Percentiles rank a stretch among this genome's conserved stretches.
Evolutionary conservation across 805 yeast species (phyloP).

Genomic region (Zygosaccharomyces gambellarensis): DNA sequence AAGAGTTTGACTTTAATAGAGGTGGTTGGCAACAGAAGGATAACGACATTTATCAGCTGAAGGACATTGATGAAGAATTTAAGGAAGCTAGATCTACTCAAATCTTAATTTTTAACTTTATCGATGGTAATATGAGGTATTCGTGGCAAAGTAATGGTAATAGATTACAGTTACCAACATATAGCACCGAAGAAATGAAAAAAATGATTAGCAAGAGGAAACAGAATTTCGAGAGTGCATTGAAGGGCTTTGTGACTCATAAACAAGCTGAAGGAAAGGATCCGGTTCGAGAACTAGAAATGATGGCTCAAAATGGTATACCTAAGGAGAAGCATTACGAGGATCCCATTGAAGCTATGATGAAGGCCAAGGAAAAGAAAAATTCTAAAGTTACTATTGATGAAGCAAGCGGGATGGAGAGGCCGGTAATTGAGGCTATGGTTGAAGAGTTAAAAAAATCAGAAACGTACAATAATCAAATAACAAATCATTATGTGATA

Average conservation of each 20-base stretch:
- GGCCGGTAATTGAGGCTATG: constrained; percentile 47
- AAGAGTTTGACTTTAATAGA: constrained; percentile 35
- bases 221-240: constrained; percentile 43
- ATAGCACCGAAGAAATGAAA: constrained; percentile 53
- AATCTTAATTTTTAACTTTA: constrained; percentile 67
- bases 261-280: constrained; percentile 32
- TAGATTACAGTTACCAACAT: constrained; percentile 46
- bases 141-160: constrained; percentile 43
- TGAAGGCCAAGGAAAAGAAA: constrained; percentile 28
- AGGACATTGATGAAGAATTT: constrained; percentile 34
- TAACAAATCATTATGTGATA: constrained; percentile 47
- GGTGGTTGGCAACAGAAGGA: constrained; percentile 55
- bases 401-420: constrained; percentile 19
- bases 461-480: constrained; percentile 58
- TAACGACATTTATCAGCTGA: constrained; percentile 47
- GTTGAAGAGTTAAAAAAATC: constrained; percentile 44
- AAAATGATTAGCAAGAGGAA: constrained; percentile 56
- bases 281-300: constrained; percentile 41
- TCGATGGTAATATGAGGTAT: constrained; percentile 55
- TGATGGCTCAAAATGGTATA: constrained; percentile 35
- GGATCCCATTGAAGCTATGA: constrained; percentile 62
- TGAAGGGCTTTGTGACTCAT: constrained; percentile 36
- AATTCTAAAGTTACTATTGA: constrained; percentile 25
- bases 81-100: constrained; percentile 42
- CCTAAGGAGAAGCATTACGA: constrained; percentile 48